phyloP scores from a whole-genome alignment of 768 basidiomycete species.

The Clitopilus passeckerianus region DNA sequence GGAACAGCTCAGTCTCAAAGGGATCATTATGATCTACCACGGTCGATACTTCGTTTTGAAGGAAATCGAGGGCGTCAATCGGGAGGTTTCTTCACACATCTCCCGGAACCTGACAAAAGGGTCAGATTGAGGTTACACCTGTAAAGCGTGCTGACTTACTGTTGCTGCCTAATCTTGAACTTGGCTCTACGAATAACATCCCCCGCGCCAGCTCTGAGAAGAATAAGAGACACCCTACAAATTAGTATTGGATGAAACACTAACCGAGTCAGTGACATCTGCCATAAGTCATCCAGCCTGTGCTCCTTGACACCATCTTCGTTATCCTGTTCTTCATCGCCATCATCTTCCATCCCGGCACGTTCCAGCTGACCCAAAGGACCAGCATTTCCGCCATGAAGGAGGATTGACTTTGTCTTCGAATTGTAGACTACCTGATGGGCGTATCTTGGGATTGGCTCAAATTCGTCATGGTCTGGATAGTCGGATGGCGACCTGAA shows the following conservation, averaged over 20 bases:
- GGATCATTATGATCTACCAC: constrained; percentile 67
- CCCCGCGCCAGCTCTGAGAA: constrained; percentile 49
- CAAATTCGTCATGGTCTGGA: constrained; percentile 8
- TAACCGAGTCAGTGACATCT: constrained; percentile 63
- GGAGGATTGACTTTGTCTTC: constrained; percentile 45
- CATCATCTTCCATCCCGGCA: constrained; percentile 12
- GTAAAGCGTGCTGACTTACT: constrained; percentile 35
- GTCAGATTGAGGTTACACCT: background rate
- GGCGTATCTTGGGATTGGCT: constrained; percentile 65
- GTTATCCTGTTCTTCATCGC: constrained; percentile 10
- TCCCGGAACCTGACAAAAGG: constrained; percentile 62
- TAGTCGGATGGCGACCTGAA: background rate
- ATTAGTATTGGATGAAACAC: constrained; percentile 9
- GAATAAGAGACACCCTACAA: background rate
- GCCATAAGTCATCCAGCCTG: constrained; percentile 77
- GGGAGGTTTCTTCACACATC: constrained; percentile 63
- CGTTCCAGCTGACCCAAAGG: constrained; percentile 12
- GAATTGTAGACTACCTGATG: constrained; percentile 77
- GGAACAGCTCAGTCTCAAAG: constrained; percentile 58
- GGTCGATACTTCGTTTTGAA: constrained; percentile 63
- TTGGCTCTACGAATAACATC: constrained; percentile 62
- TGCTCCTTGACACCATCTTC: constrained; percentile 31
- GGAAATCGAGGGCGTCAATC: constrained; percentile 64
- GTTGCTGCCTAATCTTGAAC: constrained; percentile 65
- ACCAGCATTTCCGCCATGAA: constrained; percentile 79